Conservation (phyloP, 2,329 filamentous ascomycete genomes). For the Penicillium freii region DNA sequence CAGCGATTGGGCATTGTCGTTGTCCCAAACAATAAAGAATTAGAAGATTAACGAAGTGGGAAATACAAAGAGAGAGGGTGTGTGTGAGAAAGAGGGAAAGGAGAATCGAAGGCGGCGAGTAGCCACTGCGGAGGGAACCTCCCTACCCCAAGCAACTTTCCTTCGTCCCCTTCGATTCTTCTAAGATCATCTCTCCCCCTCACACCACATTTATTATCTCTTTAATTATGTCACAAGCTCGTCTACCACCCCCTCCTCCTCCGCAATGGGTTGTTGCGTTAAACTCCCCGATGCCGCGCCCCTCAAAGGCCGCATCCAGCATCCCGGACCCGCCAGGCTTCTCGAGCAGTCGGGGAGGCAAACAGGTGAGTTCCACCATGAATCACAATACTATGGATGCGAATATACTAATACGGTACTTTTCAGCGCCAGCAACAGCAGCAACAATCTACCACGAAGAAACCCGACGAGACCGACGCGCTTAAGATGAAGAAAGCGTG, state of each 20-base stretch:
- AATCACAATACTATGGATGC: neutral
- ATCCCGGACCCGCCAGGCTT: constrained; percentile 87
- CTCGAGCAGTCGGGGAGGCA: constrained; percentile 54
- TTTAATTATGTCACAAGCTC: constrained; percentile 21
- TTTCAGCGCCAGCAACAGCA: constrained; percentile 33
- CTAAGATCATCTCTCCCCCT: constrained; percentile 7
- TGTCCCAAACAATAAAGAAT: neutral
- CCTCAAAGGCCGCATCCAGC: constrained; percentile 58
- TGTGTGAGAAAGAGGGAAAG: constrained; percentile 22
- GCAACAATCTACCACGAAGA: constrained; percentile 34
- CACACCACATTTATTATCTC: constrained; percentile 5
- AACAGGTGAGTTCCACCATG: constrained; percentile 47
- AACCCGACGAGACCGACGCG: constrained; percentile 81
- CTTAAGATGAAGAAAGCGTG: constrained; percentile 98
- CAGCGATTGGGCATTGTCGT: constrained; percentile 17
- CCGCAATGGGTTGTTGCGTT: constrained; percentile 85
- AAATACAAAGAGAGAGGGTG: constrained; percentile 5
- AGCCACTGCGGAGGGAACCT: constrained; percentile 30
- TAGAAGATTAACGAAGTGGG: constrained; percentile 6
- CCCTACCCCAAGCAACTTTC: constrained; percentile 12
- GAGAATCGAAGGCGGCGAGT: constrained; percentile 24
- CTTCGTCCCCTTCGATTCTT: constrained; percentile 7
- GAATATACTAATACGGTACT: neutral
- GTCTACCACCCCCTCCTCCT: constrained; percentile 46
- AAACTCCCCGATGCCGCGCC: constrained; percentile 65